phyloP scores from a whole-genome alignment of 2,329 filamentous ascomycete species.

The Anthostomella pinea region DNA sequence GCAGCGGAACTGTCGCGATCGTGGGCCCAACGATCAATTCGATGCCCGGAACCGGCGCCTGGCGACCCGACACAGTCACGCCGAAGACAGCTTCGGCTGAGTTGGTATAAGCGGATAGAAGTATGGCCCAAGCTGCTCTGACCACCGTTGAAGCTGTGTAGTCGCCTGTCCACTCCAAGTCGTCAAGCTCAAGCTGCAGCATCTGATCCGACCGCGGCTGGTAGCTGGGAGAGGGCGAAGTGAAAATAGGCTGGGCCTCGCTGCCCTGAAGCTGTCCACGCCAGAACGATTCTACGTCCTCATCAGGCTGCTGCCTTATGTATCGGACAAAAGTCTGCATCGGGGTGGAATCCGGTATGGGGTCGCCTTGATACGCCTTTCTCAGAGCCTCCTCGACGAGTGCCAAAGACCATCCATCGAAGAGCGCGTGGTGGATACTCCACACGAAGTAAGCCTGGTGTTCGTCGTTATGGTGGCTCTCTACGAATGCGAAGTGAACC shows the following conservation, averaged over 20 bases:
- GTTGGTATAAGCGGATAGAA: constrained; percentile 34
- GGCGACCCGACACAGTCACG: constrained; percentile 38
- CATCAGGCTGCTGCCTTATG: no score
- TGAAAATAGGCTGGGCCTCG: no score
- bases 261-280: no score
- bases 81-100: constrained; percentile 40
- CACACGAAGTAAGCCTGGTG: constrained; percentile 21
- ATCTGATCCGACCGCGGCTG: constrained; percentile 24
- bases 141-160: constrained; percentile 38
- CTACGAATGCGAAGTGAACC: background rate
- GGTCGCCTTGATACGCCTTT: constrained; percentile 11
- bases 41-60: constrained; percentile 14
- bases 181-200: constrained; percentile 1
- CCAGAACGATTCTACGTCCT: no score
- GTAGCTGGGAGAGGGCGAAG: constrained; percentile 17
- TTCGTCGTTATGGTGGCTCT: background rate
- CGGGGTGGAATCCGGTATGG: constrained; percentile 5
- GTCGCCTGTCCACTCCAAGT: constrained; percentile 10
- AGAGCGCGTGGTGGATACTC: constrained; percentile 32
- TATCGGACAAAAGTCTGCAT: no score
- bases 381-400: constrained; percentile 11
- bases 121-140: constrained; percentile 39
- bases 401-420: constrained; percentile 32
- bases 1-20: constrained; percentile 42
- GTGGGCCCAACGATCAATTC: constrained; percentile 25